Evolutionary conservation across 1,284 basidiomycete species (phyloP), one percentile per base, ranked within the genome.

Genomic region (Leccinum insolens): DNA sequence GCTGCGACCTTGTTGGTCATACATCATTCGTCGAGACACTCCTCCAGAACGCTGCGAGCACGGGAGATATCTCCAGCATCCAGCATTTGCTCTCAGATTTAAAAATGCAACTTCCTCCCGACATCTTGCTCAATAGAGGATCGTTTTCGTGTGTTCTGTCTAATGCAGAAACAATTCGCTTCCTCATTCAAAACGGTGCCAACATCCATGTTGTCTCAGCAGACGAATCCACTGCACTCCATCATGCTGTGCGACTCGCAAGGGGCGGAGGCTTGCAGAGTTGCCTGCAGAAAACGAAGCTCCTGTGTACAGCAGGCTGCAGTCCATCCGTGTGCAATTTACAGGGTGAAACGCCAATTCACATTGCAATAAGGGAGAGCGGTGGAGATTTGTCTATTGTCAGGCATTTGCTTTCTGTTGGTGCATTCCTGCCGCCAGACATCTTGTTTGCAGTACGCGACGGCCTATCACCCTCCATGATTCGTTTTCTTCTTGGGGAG

Each of bases 91-190:
- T 2, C 62, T 71, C 4, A 46, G 60, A 0, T 37, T 9, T 8
- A 9, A 49, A 1, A 7, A 61, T 28, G 4, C 14, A 2, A 25
- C 49, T 72, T 0, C 72, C 71, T 7, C 11, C 58, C 1, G 34
- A 66, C 46, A 71, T 73, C 12, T 20, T 74, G 3, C 61, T 72
- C 14, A 17, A 64, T 15, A 71, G 57, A 0, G n/a, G 20, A 22
- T 49, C 4, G 3, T 11, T 14, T 20, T 20, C 11, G 7, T 5
- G n/a, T 3, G 2, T 5, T 0, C 9, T n/a, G 8, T 1, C n/a
- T 3, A 6, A 49, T 11, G 5, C 46, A 52, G 6, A 52, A 52
- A 28, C 0, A 0, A 3, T 25, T 28, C 55, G 6, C 9, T 58
- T 58, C 25, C 55, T 58, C 15, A 17, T 28, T 15, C 55, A 20